Conservation (phyloP, 2,329 filamentous ascomycete genomes). For the Arthrobotrys musiformis region DNA sequence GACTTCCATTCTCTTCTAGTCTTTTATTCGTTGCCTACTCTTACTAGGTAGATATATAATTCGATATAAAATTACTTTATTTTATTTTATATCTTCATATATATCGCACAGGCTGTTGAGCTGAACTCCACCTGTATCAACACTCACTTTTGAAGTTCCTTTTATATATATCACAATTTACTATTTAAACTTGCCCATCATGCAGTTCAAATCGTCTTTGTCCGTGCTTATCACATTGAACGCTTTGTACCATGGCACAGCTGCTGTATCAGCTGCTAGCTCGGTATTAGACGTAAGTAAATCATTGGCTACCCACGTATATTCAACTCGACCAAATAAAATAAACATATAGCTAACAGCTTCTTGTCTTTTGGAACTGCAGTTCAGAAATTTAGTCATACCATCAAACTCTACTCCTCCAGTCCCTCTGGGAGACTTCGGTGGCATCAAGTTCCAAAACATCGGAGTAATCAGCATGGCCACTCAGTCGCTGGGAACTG, state of each 20-base stretch:
- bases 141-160: not conserved
- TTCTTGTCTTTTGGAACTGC: not conserved
- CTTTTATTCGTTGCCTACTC: not conserved
- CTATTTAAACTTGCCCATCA: slow-evolving; percentile 7
- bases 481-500: not conserved
- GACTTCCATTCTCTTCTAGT: slow-evolving; percentile 5
- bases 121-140: slow-evolving; percentile 17
- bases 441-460: slow-evolving; percentile 37
- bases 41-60: not conserved
- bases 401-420: not conserved
- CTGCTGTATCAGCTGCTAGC: slow-evolving; percentile 23
- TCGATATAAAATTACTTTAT: not conserved
- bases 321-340: not conserved
- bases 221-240: slow-evolving; percentile 15
- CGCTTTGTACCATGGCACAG: slow-evolving; percentile 16
- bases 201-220: slow-evolving; percentile 28
- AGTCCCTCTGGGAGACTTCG: slow-evolving; percentile 23
- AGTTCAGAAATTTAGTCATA: slow-evolving; percentile 46
- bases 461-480: slow-evolving; percentile 23
- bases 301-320: not conserved
- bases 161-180: not conserved
- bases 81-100: not conserved
- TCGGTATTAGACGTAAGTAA: slow-evolving; percentile 44
- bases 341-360: not conserved
- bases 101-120: slow-evolving; percentile 13